Conservation (phyloP, 768 basidiomycete species). For the Naematelia encephala region DNA sequence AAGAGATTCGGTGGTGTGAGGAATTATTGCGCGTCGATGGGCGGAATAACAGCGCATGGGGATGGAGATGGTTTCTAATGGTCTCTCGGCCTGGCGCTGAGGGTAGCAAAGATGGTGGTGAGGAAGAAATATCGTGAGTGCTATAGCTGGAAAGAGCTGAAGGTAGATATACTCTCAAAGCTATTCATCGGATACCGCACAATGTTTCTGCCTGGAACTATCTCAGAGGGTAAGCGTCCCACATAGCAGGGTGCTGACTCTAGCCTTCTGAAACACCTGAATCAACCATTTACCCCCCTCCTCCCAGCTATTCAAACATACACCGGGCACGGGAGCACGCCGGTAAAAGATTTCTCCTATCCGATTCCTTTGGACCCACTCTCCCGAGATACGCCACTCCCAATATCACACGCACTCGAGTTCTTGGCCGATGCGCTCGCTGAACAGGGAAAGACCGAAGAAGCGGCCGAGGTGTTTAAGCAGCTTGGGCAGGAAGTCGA, state of each 20-base stretch:
- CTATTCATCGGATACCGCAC: conserved; percentile 81
- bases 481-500: conserved; percentile 37
- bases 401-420: conserved; percentile 59
- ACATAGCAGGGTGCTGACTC: not conserved
- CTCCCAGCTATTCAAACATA: conserved; percentile 66
- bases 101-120: conserved; percentile 57
- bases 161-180: conserved; percentile 67
- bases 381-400: conserved; percentile 64
- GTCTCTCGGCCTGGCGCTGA: conserved; percentile 62
- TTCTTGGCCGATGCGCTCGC: conserved; percentile 22
- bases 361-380: conserved; percentile 23
- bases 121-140: conserved; percentile 74
- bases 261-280: conserved; percentile 59
- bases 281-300: conserved; percentile 60
- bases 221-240: conserved; percentile 60
- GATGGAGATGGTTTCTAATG: conserved; percentile 78
- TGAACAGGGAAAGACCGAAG: conserved; percentile 17
- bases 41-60: conserved; percentile 97
- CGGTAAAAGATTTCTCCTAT: conserved; percentile 15
- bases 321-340: conserved; percentile 46
- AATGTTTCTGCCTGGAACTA: conserved; percentile 98
- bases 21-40: conserved; percentile 61
- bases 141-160: not conserved
- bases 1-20: conserved; percentile 48
- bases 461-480: conserved; percentile 25